A percentile compares a stretch with the other conserved stretches of the same genome.
These are phyloP conservation scores for Paratinospora sagittata DNA, from an alignment of 164 flowering plant genomes.

Conservation along the genomic window DNA sequence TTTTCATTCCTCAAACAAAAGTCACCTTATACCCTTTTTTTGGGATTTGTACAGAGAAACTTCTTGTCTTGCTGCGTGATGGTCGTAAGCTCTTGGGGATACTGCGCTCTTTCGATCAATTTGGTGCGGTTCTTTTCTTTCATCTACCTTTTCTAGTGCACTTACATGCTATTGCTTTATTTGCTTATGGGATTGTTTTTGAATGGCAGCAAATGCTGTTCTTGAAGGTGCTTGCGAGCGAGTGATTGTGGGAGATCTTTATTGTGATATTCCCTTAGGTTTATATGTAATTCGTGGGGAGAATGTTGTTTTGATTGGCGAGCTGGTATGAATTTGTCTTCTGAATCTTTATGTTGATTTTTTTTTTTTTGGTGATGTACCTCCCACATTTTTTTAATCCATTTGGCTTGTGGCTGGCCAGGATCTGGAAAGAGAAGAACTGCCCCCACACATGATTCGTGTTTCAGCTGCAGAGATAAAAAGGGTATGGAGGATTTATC, in stretches of 20 bases:
- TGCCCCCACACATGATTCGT: constrained; percentile 76
- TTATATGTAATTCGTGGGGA: constrained; percentile 49
- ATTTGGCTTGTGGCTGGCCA: constrained; percentile 8
- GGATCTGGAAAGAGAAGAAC: constrained; percentile 77
- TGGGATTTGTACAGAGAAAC: constrained; percentile 27
- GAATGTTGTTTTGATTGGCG: constrained; percentile 49
- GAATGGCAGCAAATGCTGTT: constrained; percentile 39
- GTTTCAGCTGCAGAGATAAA: constrained; percentile 66
- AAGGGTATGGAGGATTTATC: constrained; percentile 37
- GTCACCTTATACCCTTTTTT: background rate
- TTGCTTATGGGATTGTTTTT: constrained; percentile 2
- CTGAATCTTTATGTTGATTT: background rate
- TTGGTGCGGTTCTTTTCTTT: constrained; percentile 22
- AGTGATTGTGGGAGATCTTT: constrained; percentile 46
- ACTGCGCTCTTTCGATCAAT: constrained; percentile 48
- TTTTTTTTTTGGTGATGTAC: constrained; percentile 2
- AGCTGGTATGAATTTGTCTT: constrained; percentile 29
- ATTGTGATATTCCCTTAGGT: constrained; percentile 45
- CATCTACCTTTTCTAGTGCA: background rate
- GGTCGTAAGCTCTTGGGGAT: constrained; percentile 45
- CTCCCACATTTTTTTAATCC: background rate
- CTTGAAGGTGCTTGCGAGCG: constrained; percentile 51
- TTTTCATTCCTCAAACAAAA: background rate
- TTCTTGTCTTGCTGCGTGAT: constrained; percentile 45
- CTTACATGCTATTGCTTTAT: background rate